phyloP scores from a whole-genome alignment of 345 rosid genomes.

The Syzygium jambos region DNA sequence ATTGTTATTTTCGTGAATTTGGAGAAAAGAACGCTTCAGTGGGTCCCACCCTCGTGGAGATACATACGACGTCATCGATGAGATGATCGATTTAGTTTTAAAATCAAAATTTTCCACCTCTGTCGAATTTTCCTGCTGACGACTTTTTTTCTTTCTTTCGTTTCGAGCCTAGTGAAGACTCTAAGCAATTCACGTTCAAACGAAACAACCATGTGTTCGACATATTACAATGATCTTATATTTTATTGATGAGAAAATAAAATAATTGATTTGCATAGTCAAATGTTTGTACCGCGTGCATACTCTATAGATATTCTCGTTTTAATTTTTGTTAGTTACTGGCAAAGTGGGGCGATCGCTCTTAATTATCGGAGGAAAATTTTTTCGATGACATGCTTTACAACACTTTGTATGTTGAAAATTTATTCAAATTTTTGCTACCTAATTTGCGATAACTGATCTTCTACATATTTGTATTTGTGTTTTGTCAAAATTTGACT shows the following conservation, averaged over 20 bases:
- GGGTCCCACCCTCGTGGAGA: background rate
- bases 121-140: background rate
- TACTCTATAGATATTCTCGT: background rate
- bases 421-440: background rate
- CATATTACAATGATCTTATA: background rate
- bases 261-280: background rate
- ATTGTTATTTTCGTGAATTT: background rate
- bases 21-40: background rate
- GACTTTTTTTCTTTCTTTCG: no score
- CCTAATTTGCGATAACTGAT: background rate
- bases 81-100: background rate
- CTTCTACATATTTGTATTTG: background rate
- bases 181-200: background rate
- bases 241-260: background rate
- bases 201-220: background rate
- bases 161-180: background rate
- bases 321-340: background rate
- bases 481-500: no score
- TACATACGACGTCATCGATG: background rate
- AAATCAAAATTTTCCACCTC: background rate
- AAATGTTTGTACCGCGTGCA: background rate
- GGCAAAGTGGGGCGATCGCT: background rate
- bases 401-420: background rate
- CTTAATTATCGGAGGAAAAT: background rate
- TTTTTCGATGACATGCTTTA: background rate